Percentiles rank a stretch among this genome's conserved stretches.
phyloP scores from a whole-genome alignment of 768 basidiomycete genomes.

The Lepiota subincarnata region DNA sequence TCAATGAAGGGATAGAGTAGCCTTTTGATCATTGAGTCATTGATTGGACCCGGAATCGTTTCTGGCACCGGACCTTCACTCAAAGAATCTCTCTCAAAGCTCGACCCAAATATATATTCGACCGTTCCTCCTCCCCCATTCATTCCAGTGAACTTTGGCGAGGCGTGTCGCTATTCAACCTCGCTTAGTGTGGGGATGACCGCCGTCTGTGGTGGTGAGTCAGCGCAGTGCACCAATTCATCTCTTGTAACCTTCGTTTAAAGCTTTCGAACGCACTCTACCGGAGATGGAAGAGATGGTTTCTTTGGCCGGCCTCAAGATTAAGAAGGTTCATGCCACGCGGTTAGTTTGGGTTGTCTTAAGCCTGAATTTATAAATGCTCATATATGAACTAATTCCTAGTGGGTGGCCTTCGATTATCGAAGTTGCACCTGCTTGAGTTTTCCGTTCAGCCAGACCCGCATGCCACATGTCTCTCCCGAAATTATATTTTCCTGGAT shows the following conservation, averaged over 20 bases:
- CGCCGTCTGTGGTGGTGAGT: slow-evolving; percentile 31
- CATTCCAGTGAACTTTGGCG: slow-evolving; percentile 22
- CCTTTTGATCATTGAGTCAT: slow-evolving; percentile 32
- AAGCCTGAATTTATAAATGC: not conserved
- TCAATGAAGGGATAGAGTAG: slow-evolving; percentile 15
- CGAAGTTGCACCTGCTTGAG: slow-evolving; percentile 27
- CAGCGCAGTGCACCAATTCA: no score
- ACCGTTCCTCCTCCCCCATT: slow-evolving; percentile 28
- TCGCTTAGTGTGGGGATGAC: slow-evolving; percentile 32
- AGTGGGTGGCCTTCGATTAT: slow-evolving; percentile 37
- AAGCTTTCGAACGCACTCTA: slow-evolving; percentile 33
- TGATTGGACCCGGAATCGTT: slow-evolving; percentile 6
- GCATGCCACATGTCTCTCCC: no score
- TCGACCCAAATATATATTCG: slow-evolving; percentile 25
- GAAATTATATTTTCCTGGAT: no score
- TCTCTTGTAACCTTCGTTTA: no score
- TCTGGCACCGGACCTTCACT: slow-evolving; percentile 7
- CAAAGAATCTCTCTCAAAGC: slow-evolving; percentile 23
- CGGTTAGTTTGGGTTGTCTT: slow-evolving; percentile 21
- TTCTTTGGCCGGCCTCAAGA: slow-evolving; percentile 29
- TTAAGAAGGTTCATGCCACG: slow-evolving; percentile 35
- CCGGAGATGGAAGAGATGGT: slow-evolving; percentile 35
- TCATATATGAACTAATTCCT: slow-evolving; percentile 1
- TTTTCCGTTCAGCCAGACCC: no score
- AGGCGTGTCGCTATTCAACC: slow-evolving; percentile 32